A percentile compares a stretch with the other conserved stretches of the same genome.
Conservation (phyloP, 805 yeast genomes). For the Pichia paraexigua region DNA sequence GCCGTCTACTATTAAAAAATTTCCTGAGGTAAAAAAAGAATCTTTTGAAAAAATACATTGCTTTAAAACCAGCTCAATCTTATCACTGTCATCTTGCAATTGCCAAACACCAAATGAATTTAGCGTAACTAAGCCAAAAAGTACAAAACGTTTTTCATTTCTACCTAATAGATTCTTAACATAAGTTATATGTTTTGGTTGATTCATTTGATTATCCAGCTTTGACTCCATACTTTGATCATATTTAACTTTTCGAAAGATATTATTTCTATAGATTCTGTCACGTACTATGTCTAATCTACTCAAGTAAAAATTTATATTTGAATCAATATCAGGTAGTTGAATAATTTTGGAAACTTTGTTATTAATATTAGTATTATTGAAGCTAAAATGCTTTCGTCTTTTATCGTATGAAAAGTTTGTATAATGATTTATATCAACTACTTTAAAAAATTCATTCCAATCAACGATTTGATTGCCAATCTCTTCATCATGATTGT, state of each 20-base stretch:
- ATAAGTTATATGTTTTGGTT: conserved; percentile 42
- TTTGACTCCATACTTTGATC: conserved; percentile 3
- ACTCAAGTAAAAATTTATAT: conserved; percentile 31
- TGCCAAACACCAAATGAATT: conserved; percentile 62
- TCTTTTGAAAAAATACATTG: conserved; percentile 58
- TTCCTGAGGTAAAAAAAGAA: conserved; percentile 65
- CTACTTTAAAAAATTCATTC: conserved; percentile 62
- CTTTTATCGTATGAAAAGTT: conserved; percentile 50
- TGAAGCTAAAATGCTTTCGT: conserved; percentile 50
- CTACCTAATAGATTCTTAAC: conserved; percentile 84
- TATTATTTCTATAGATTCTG: conserved; percentile 65
- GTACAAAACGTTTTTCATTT: conserved; percentile 62
- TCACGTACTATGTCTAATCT: conserved; percentile 62
- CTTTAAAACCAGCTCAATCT: conserved; percentile 56
- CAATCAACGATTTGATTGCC: conserved; percentile 38
- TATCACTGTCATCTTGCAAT: conserved; percentile 75
- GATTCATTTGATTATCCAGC: conserved; percentile 1
- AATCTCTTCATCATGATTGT: not conserved
- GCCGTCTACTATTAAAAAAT: conserved; percentile 78
- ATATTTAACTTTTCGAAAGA: conserved; percentile 7
- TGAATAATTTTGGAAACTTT: conserved; percentile 3
- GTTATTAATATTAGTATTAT: not conserved
- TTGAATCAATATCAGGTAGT: not conserved
- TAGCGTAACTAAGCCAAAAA: conserved; percentile 68
- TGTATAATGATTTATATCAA: conserved; percentile 61